These are phyloP conservation scores for Zygnema circumcarinatum DNA, from an alignment of 139 green algal species.

Conservation along the genomic window DNA sequence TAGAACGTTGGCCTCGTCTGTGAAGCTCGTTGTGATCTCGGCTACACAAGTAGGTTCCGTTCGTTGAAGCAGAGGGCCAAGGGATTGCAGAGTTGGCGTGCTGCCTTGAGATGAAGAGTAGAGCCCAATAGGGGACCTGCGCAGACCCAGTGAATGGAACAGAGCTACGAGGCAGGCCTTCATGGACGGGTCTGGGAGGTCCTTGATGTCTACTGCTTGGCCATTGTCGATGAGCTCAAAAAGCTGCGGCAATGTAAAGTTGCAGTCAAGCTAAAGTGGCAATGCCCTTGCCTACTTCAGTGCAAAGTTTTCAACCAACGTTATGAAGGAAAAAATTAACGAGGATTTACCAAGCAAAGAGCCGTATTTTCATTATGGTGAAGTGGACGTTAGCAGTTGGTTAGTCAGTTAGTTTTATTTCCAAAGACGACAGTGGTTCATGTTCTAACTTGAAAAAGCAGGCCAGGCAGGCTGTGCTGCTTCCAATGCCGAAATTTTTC, in stretches of 20 bases:
- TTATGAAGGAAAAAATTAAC: not conserved
- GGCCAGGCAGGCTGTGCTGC: too few species aligned
- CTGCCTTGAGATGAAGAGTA: not conserved
- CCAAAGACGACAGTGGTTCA: too few species aligned
- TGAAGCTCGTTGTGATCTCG: too few species aligned
- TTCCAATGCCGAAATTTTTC: too few species aligned
- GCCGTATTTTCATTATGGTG: not conserved
- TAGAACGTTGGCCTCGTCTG: too few species aligned
- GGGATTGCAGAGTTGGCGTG: not conserved
- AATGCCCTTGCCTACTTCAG: not conserved
- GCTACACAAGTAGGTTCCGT: too few species aligned
- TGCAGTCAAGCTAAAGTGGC: not conserved
- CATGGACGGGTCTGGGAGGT: conserved; percentile 68
- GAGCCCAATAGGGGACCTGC: conserved; percentile 18
- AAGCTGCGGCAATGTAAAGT: conserved; percentile 45
- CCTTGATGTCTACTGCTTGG: conserved; percentile 65
- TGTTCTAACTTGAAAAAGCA: too few species aligned
- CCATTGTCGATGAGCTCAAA: conserved; percentile 52
- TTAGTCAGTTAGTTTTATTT: too few species aligned
- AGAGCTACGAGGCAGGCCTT: conserved; percentile 36
- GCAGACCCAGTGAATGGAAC: conserved; percentile 41
- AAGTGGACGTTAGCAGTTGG: too few species aligned
- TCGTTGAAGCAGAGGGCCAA: not conserved
- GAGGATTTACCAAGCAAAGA: not conserved
- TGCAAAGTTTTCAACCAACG: not conserved